Percentiles rank a stretch among this genome's conserved stretches.
phyloP scores from a whole-genome alignment of 2,329 filamentous ascomycete genomes.

The Diaporthe aspalathi region DNA sequence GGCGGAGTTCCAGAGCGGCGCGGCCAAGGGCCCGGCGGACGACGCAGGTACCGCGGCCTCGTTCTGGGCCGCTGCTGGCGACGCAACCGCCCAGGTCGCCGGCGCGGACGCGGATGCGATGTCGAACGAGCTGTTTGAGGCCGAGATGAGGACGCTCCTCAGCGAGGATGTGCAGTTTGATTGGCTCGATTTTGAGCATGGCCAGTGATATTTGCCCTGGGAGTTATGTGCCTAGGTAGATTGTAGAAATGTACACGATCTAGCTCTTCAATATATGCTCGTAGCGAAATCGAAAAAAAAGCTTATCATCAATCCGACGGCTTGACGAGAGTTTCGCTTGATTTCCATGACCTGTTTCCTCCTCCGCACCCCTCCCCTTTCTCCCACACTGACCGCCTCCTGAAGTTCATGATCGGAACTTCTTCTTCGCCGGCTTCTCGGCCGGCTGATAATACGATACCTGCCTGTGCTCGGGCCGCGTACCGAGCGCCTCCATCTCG shows the following conservation, averaged over 20 bases:
- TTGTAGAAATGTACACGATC: slow-evolving; percentile 18
- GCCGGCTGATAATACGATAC: slow-evolving; percentile 7
- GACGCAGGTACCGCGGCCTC: not conserved
- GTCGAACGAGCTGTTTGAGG: slow-evolving; percentile 42
- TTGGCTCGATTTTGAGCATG: slow-evolving; percentile 38
- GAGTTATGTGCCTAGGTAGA: not conserved
- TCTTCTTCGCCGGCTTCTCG: not conserved
- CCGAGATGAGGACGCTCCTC: slow-evolving; percentile 41
- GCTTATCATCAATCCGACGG: not conserved
- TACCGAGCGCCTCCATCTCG: slow-evolving; percentile 14
- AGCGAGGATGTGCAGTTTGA: slow-evolving; percentile 42
- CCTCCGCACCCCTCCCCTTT: too few species aligned
- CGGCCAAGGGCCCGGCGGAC: not conserved
- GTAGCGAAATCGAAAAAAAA: slow-evolving; percentile 20
- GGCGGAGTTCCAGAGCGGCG: not conserved
- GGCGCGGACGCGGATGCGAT: slow-evolving; percentile 37
- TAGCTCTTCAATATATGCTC: not conserved
- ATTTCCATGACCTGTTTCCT: not conserved
- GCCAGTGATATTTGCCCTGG: not conserved
- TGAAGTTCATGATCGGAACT: not conserved
- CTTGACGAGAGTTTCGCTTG: too few species aligned
- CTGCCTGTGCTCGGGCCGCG: slow-evolving; percentile 7
- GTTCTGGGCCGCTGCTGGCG: slow-evolving; percentile 21
- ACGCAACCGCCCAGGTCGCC: not conserved
- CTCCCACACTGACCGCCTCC: too few species aligned